Evolutionary conservation across 331 rosid species (phyloP).

Genomic region (Acacia concinna): DNA sequence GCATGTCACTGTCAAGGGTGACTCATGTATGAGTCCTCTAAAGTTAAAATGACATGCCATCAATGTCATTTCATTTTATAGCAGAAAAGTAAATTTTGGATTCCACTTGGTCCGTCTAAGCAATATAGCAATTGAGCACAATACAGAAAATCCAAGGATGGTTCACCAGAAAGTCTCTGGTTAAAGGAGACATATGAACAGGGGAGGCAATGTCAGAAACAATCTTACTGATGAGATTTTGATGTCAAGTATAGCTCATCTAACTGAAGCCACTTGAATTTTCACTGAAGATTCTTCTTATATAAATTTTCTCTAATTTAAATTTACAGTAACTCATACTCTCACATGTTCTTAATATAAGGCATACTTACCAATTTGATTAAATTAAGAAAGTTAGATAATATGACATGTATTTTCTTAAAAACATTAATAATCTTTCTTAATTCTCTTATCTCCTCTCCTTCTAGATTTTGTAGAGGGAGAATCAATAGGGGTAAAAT

Average conservation of each 20-base stretch:
- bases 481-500: too few relatives aligned
- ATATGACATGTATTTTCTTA: too few relatives aligned
- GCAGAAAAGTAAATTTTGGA: neutral
- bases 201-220: neutral
- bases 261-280: too few relatives aligned
- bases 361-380: too few relatives aligned
- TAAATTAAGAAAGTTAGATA: too few relatives aligned
- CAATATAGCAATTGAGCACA: neutral
- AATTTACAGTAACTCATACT: neutral
- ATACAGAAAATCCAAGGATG: neutral
- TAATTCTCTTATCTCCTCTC: too few relatives aligned
- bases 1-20: slow-evolving; percentile 27
- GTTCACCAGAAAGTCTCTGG: neutral
- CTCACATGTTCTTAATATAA: too few relatives aligned
- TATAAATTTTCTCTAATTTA: neutral
- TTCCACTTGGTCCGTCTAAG: neutral
- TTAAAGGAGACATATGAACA: neutral
- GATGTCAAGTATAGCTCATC: too few relatives aligned
- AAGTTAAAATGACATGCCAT: slow-evolving; percentile 10
- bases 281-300: neutral
- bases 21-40: slow-evolving; percentile 13
- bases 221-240: too few relatives aligned
- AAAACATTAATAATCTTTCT: too few relatives aligned
- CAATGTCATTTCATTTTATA: neutral
- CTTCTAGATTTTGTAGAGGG: too few relatives aligned